phyloP scores from a whole-genome alignment of 768 basidiomycete species.

The Paxillus involutus region DNA sequence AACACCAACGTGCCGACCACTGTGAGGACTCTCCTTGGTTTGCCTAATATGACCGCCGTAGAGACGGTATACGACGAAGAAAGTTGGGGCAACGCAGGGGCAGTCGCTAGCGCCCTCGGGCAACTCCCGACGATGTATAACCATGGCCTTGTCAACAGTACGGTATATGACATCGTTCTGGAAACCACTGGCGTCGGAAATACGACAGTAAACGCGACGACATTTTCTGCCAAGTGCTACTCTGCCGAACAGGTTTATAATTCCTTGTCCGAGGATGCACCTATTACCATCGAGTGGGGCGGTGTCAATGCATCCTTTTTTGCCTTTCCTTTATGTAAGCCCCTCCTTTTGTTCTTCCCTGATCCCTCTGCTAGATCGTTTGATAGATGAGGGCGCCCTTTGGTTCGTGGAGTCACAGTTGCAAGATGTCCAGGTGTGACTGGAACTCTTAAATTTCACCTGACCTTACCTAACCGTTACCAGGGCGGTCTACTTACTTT shows the following conservation, averaged over 20 bases:
- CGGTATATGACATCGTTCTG: slow-evolving; percentile 12
- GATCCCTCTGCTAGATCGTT: not conserved
- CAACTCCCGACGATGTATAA: not conserved
- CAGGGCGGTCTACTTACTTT: not conserved
- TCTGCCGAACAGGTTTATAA: not conserved
- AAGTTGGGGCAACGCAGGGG: not conserved
- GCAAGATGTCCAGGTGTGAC: not conserved
- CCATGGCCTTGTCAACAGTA: slow-evolving; percentile 5
- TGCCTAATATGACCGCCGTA: not conserved
- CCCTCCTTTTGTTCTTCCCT: no score
- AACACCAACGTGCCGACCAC: not conserved
- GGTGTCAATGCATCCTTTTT: no score
- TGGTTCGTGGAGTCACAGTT: not conserved
- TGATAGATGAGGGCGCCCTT: not conserved
- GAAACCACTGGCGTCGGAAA: slow-evolving; percentile 8
- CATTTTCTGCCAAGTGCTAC: slow-evolving; percentile 8
- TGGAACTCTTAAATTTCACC: no score
- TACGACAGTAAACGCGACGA: slow-evolving; percentile 14
- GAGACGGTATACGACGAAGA: not conserved
- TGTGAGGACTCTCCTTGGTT: not conserved
- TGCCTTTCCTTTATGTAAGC: not conserved
- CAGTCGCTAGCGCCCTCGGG: not conserved
- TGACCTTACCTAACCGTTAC: no score
- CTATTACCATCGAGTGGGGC: not conserved
- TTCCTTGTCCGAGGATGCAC: not conserved